Conservation (phyloP, 2,329 filamentous ascomycete species). For the Phyllosticta citribraziliensis region DNA sequence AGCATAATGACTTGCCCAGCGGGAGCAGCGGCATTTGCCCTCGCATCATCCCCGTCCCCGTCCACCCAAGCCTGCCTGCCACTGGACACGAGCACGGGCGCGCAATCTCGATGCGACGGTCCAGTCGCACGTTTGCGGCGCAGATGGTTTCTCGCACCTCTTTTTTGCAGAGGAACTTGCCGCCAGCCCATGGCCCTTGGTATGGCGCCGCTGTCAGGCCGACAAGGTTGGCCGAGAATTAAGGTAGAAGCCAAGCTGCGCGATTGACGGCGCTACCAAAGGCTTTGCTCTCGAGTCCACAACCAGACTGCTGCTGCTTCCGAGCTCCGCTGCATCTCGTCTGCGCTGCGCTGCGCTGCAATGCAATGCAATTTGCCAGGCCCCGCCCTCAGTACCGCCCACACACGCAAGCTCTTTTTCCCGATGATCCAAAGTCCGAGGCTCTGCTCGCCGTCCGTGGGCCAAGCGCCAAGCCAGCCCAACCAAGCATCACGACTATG, state of each 20-base stretch:
- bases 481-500: neutral
- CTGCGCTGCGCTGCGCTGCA: too few relatives aligned
- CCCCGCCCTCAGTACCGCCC: neutral
- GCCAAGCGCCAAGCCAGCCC: neutral
- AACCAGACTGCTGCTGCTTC: conserved; percentile 1
- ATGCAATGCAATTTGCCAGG: neutral
- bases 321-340: neutral
- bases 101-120: neutral
- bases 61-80: neutral
- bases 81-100: neutral
- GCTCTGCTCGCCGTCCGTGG: too few relatives aligned
- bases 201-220: conserved; percentile 5
- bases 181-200: neutral
- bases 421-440: too few relatives aligned
- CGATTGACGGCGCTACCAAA: conserved; percentile 1
- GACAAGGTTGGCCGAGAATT: conserved; percentile 8
- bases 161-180: conserved; percentile 2
- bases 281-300: neutral
- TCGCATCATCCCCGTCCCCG: neutral
- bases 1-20: neutral
- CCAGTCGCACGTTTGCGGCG: neutral
- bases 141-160: neutral
- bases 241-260: conserved; percentile 9
- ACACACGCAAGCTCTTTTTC: conserved; percentile 3
- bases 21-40: neutral